These are phyloP conservation scores for Torulaspora globosa DNA, from an alignment of 1,139 yeast species.

Conservation along the genomic window DNA sequence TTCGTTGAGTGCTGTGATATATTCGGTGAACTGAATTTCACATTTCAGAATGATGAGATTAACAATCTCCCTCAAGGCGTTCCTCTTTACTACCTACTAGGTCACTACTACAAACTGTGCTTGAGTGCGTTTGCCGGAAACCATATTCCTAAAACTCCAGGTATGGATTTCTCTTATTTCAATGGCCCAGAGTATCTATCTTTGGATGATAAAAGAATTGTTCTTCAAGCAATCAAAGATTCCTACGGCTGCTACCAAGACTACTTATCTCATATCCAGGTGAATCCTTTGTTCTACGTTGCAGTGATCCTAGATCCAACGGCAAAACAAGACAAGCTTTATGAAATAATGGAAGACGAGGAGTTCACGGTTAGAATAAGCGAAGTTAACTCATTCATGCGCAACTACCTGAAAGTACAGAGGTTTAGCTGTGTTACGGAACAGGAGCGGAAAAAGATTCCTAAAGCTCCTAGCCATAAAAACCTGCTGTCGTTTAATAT, in stretches of 20 bases:
- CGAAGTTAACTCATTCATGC: not conserved
- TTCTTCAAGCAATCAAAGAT: not conserved
- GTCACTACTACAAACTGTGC: not conserved
- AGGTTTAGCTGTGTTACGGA: not conserved
- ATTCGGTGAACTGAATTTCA: not conserved
- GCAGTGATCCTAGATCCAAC: constrained; percentile 11
- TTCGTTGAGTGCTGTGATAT: not conserved
- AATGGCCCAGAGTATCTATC: not conserved
- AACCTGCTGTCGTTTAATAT: not conserved
- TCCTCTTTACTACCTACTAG: not conserved
- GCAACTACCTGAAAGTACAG: not conserved
- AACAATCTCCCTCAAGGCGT: not conserved
- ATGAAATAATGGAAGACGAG: not conserved
- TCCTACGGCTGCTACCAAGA: not conserved
- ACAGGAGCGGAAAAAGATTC: not conserved
- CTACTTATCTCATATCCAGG: constrained; percentile 1
- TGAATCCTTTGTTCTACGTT: constrained; percentile 7
- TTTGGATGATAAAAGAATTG: not conserved
- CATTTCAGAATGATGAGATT: not conserved
- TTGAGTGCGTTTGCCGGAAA: not conserved
- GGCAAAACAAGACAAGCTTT: not conserved
- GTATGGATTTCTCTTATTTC: not conserved
- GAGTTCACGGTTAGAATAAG: not conserved
- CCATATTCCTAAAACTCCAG: not conserved
- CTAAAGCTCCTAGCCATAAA: not conserved